These are phyloP conservation scores for Microbotryum violaceum DNA, from an alignment of 1,284 basidiomycete species.

Conservation along the genomic window DNA sequence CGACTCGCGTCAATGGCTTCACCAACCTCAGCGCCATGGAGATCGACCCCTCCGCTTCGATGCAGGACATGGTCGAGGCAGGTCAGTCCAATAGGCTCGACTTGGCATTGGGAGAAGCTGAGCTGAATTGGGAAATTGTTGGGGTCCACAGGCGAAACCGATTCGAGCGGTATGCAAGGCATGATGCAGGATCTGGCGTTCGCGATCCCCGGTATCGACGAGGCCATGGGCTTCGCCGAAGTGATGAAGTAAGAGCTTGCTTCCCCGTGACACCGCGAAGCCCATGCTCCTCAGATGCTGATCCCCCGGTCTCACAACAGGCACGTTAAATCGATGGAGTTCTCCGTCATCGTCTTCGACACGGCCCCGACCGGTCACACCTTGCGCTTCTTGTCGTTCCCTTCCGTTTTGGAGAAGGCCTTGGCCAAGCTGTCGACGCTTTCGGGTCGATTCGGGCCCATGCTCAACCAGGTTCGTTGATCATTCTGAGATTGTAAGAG, in stretches of 20 bases:
- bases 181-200: constrained; percentile 99
- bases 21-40: constrained; percentile 98
- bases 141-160: constrained; percentile 61
- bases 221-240: constrained; percentile 99
- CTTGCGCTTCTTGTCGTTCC: constrained; percentile 95
- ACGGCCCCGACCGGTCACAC: constrained; percentile 98
- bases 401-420: constrained; percentile 93
- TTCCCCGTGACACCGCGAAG: neutral
- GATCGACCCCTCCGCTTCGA: constrained; percentile 92
- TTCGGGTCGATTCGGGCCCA: constrained; percentile 87
- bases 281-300: neutral
- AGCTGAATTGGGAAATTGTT: neutral
- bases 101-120: neutral
- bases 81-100: constrained; percentile 50
- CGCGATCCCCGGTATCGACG: constrained; percentile 97
- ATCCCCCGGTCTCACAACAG: constrained; percentile 43
- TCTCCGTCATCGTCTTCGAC: constrained; percentile 98
- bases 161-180: constrained; percentile 76
- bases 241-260: constrained; percentile 82
- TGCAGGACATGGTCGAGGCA: constrained; percentile 98
- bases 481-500: neutral
- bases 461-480: constrained; percentile 73
- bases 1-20: constrained; percentile 97
- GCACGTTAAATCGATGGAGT: constrained; percentile 99
- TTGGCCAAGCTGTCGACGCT: constrained; percentile 87